These are phyloP conservation scores for Fusarium staphyleae DNA, from an alignment of 2,329 filamentous ascomycete species.

Conservation along the genomic window DNA sequence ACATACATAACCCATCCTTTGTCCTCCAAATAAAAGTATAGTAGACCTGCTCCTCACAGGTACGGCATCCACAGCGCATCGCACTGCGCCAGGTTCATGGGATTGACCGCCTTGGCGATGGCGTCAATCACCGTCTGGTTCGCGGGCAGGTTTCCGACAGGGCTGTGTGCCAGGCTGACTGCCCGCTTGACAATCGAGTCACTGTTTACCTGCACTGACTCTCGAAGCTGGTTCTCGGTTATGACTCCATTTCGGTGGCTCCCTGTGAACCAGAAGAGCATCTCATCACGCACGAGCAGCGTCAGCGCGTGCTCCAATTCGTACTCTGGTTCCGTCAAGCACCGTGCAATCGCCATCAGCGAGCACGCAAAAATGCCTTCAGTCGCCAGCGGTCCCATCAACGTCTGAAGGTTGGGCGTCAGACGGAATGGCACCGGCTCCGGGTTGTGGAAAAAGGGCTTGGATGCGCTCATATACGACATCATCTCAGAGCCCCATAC, in stretches of 20 bases:
- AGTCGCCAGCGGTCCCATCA: constrained; percentile 94
- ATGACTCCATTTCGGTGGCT: constrained; percentile 65
- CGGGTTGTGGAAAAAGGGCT: constrained; percentile 91
- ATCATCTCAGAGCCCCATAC: constrained; percentile 97
- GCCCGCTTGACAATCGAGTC: constrained; percentile 93
- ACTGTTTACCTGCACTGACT: constrained; percentile 84
- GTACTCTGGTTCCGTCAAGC: constrained; percentile 84
- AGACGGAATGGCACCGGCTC: constrained; percentile 97
- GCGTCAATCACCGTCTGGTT: constrained; percentile 97
- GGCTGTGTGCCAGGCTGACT: constrained; percentile 79
- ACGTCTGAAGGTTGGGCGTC: constrained; percentile 91
- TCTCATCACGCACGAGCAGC: constrained; percentile 96
- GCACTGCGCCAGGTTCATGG: constrained; percentile 83
- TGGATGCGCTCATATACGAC: constrained; percentile 82
- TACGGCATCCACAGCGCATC: constrained; percentile 99
- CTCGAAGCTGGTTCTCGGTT: constrained; percentile 72
- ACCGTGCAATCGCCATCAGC: constrained; percentile 95
- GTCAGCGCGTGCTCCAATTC: constrained; percentile 95
- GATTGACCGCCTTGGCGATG: constrained; percentile 91
- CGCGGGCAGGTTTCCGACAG: constrained; percentile 83
- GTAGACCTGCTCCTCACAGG: constrained; percentile 60
- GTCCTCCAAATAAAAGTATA: constrained; percentile 10
- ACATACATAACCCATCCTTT: background rate
- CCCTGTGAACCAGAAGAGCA: constrained; percentile 95
- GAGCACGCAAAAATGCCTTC: constrained; percentile 96